Evolutionary conservation across 768 basidiomycete genomes (phyloP).

Genomic region (Pulveroboletus frians): DNA sequence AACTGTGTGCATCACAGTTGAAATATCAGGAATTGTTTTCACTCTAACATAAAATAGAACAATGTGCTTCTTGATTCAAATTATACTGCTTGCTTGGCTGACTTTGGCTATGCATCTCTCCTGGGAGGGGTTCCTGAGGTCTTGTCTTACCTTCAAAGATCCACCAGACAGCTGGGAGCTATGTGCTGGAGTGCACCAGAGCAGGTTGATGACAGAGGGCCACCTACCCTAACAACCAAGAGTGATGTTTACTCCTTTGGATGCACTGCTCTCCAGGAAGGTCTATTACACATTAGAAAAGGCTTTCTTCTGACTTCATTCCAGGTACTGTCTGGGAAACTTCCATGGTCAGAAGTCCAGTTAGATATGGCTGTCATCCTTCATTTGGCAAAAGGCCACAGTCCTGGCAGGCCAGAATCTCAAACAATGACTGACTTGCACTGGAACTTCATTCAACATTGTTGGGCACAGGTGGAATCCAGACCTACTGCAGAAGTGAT

Average conservation of each 20-base stretch:
- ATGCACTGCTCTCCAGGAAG: slow-evolving; percentile 30
- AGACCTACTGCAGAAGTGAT: neutral
- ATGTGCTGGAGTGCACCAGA: slow-evolving; percentile 42
- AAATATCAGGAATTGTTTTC: neutral
- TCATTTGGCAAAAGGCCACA: neutral
- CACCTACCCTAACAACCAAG: neutral
- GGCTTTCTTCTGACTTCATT: neutral
- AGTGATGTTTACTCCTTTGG: slow-evolving; percentile 17
- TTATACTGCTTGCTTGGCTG: slow-evolving; percentile 36
- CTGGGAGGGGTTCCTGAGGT: slow-evolving; percentile 6
- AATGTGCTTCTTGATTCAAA: slow-evolving; percentile 18
- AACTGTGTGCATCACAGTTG: slow-evolving; percentile 7
- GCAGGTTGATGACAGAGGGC: slow-evolving; percentile 19
- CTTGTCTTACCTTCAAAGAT: slow-evolving; percentile 7
- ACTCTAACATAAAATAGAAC: slow-evolving; percentile 3
- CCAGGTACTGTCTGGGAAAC: slow-evolving; percentile 8
- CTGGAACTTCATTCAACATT: slow-evolving; percentile 10
- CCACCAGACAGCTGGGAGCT: slow-evolving; percentile 30
- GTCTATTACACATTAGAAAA: slow-evolving; percentile 11
- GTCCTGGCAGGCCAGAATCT: slow-evolving; percentile 2
- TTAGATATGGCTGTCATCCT: slow-evolving; percentile 1
- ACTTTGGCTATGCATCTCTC: slow-evolving; percentile 39
- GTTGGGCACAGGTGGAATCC: slow-evolving; percentile 1
- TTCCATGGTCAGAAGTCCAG: slow-evolving; percentile 7
- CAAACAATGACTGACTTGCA: neutral